These are phyloP conservation scores for Chlamydomonas reinhardtii DNA, from an alignment of 163 green algal species.

Conservation along the genomic window DNA sequence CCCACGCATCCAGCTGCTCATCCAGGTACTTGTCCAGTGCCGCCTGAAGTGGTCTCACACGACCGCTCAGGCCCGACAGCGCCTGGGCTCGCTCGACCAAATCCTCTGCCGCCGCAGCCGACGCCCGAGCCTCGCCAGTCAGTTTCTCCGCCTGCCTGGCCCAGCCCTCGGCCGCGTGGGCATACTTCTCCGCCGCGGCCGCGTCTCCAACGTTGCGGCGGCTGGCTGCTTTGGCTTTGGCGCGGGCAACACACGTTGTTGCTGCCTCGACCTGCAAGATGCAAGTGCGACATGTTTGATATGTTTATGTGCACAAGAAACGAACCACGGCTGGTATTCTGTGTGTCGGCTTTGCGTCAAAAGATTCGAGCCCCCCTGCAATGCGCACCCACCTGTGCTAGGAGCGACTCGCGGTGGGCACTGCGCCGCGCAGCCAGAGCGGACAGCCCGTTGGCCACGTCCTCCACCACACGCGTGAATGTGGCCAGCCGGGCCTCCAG, in stretches of 20 bases:
- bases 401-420: neutral
- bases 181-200: slow-evolving; percentile 12
- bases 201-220: neutral
- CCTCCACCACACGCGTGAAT: slow-evolving; percentile 1
- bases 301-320: too few relatives aligned
- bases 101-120: slow-evolving; percentile 5
- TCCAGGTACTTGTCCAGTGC: slow-evolving; percentile 31
- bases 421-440: neutral
- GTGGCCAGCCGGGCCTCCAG: neutral
- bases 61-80: neutral
- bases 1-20: slow-evolving; percentile 36
- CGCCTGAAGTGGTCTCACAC: neutral
- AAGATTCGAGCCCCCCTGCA: too few relatives aligned
- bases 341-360: too few relatives aligned
- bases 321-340: too few relatives aligned
- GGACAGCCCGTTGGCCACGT: neutral
- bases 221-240: neutral
- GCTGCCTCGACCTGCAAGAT: slow-evolving; percentile 10
- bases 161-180: slow-evolving; percentile 9
- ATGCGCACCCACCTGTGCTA: neutral
- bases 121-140: neutral
- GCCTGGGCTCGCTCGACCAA: neutral
- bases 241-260: slow-evolving; percentile 10
- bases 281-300: too few relatives aligned
- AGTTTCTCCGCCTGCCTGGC: slow-evolving; percentile 27